Evolutionary conservation across 2,329 filamentous ascomycete genomes (phyloP).

Genomic region (Pseudogymnoascus sp.): DNA sequence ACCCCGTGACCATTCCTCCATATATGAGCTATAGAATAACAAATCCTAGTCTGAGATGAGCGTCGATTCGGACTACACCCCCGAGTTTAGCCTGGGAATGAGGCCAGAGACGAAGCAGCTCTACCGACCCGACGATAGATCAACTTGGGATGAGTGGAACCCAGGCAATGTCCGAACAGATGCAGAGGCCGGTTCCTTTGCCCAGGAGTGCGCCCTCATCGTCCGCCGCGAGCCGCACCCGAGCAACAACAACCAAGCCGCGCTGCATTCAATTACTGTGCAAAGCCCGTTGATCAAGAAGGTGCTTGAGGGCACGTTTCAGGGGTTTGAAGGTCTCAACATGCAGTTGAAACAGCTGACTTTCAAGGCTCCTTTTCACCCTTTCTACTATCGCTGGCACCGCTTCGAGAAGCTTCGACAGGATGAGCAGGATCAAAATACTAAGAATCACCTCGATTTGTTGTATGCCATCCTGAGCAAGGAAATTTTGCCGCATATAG

Average conservation of each 20-base stretch:
- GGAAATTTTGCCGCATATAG: slow-evolving; percentile 20
- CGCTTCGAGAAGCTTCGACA: slow-evolving; percentile 21
- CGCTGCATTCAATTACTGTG: slow-evolving; percentile 27
- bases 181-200: slow-evolving; percentile 12
- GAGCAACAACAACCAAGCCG: slow-evolving; percentile 15
- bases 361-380: slow-evolving; percentile 28
- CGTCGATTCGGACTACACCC: slow-evolving; percentile 13
- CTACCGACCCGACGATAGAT: slow-evolving; percentile 15
- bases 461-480: slow-evolving; percentile 26
- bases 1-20: background rate
- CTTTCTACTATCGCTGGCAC: slow-evolving; percentile 30
- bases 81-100: background rate
- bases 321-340: slow-evolving; percentile 26
- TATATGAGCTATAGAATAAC: background rate
- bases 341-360: slow-evolving; percentile 26
- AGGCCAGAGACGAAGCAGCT: slow-evolving; percentile 16
- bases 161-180: slow-evolving; percentile 11
- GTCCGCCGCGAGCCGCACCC: slow-evolving; percentile 20
- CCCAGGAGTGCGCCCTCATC: slow-evolving; percentile 20
- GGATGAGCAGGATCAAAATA: slow-evolving; percentile 22
- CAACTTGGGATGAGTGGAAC: slow-evolving; percentile 16
- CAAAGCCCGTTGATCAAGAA: slow-evolving; percentile 29
- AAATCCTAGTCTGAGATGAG: slow-evolving; percentile 12
- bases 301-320: slow-evolving; percentile 25
- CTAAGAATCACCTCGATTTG: slow-evolving; percentile 25